Evolutionary conservation across 2,329 filamentous ascomycete species (phyloP), one percentile per base, ranked within the genome.

Genomic region (Calcarisporium arbuscula): DNA sequence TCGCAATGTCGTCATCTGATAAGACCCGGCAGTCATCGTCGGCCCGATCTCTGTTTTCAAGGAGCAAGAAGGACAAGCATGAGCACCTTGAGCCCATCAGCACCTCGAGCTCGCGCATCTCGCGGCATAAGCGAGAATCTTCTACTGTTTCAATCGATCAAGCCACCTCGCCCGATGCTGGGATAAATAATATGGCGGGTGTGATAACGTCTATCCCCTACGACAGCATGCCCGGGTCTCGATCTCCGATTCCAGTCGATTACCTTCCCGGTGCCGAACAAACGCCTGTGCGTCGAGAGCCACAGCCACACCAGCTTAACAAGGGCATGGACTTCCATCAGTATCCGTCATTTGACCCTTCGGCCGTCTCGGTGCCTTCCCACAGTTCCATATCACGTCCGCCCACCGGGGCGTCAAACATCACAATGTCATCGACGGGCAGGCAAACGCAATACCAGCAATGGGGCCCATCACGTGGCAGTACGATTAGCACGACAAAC

Each of bases 191-290:
- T 65, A 81, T 78, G 54, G 82, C 87, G 21, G 88, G 87, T 39
- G 77, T 90, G 39, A 86, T 95, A 52, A 87, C 87, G 21, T 82
- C 85, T 19, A 89, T 95, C 45, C 86, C 89, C 20, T 94, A 94
- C 65, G 85, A 94, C 48, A 78, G 68, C 50, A 69, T 82, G 19
- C 57, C 72, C 32, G 82, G 85, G 56, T 73, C 72, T 31, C 78
- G 77, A 52, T 82, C 80, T 17, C 82, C 86, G 5, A 73, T 86
- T 39, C 64, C 82, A 25, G 70, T 85, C 51, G 84, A 94, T 29
- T 85, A 84, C 53, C 66, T 86, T 28, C 80, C 82, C 32, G 76
- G 77, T 52, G 62, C 72, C 38, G 80, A 85, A 42, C 77, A 82
- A 52, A 59, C 70, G 47, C 68, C 76, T 16, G 61, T 68, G 36